Conservation (phyloP, 2,329 filamentous ascomycete species). For the Venturia effusa region DNA sequence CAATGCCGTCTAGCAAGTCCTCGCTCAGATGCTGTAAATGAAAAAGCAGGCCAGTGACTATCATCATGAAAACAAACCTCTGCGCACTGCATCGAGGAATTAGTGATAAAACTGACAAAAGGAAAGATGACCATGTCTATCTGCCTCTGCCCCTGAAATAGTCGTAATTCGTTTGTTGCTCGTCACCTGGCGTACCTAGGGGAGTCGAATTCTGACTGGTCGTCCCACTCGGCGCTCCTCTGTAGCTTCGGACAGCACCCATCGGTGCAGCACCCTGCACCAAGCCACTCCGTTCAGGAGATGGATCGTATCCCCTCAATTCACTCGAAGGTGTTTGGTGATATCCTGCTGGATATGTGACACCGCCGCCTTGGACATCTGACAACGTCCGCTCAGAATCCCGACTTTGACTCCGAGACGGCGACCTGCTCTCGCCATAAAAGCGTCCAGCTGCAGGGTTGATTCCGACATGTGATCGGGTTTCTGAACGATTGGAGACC, state of each 20-base stretch:
- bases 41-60: neutral
- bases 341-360: slow-evolving; percentile 36
- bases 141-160: slow-evolving; percentile 21
- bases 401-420: slow-evolving; percentile 12
- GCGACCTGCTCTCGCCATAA: neutral
- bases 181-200: slow-evolving; percentile 20
- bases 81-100: neutral
- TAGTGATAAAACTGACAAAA: neutral
- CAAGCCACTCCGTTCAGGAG: slow-evolving; percentile 5
- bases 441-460: neutral
- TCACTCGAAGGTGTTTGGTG: slow-evolving; percentile 29
- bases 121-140: neutral
- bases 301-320: neutral
- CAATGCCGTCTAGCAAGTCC: neutral
- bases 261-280: slow-evolving; percentile 19
- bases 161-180: slow-evolving; percentile 29
- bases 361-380: slow-evolving; percentile 18
- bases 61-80: neutral
- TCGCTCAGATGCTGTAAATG: neutral
- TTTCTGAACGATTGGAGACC: slow-evolving; percentile 17
- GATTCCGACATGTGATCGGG: neutral
- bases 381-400: slow-evolving; percentile 18
- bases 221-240: neutral
- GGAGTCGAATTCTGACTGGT: neutral
- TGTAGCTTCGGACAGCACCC: slow-evolving; percentile 14